Conservation (phyloP, 768 basidiomycete genomes). For the Boletus rufocinnamomeus region DNA sequence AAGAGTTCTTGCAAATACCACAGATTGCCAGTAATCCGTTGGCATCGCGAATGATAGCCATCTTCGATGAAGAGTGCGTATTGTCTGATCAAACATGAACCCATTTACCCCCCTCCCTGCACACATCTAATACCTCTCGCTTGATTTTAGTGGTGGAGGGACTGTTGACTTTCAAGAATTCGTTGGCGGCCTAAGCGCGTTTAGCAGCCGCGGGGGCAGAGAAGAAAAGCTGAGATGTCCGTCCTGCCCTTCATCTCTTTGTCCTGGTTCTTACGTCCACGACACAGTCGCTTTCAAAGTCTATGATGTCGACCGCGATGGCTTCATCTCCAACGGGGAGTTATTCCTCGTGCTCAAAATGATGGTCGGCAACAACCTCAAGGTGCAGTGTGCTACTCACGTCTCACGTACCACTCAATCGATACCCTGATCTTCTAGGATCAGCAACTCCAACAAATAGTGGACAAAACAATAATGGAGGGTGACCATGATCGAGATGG, state of each 20-base stretch:
- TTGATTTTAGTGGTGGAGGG: constrained; percentile 78
- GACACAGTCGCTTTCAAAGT: constrained; percentile 97
- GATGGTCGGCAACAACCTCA: constrained; percentile 99
- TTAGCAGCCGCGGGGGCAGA: constrained; percentile 93
- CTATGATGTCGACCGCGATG: constrained; percentile 98
- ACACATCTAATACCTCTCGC: neutral
- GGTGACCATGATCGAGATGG: constrained; percentile 98
- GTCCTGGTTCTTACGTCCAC: neutral
- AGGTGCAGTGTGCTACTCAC: constrained; percentile 49
- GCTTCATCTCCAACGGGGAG: constrained; percentile 97
- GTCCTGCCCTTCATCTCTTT: constrained; percentile 33
- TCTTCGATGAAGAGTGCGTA: constrained; percentile 98
- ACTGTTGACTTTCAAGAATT: constrained; percentile 99
- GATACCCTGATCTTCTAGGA: constrained; percentile 53
- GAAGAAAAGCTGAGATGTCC: constrained; percentile 95
- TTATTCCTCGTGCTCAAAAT: constrained; percentile 98
- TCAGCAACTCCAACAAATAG: constrained; percentile 98
- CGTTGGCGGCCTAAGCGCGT: constrained; percentile 95
- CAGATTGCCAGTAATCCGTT: constrained; percentile 98
- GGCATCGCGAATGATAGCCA: constrained; percentile 97
- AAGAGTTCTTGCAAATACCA: constrained; percentile 98
- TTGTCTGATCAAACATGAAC: constrained; percentile 9
- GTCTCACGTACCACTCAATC: neutral
- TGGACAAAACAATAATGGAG: constrained; percentile 99
- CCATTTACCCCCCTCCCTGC: neutral